These are phyloP conservation scores for Boeremia exigua DNA, from an alignment of 2,329 filamentous ascomycete genomes.

Conservation along the genomic window DNA sequence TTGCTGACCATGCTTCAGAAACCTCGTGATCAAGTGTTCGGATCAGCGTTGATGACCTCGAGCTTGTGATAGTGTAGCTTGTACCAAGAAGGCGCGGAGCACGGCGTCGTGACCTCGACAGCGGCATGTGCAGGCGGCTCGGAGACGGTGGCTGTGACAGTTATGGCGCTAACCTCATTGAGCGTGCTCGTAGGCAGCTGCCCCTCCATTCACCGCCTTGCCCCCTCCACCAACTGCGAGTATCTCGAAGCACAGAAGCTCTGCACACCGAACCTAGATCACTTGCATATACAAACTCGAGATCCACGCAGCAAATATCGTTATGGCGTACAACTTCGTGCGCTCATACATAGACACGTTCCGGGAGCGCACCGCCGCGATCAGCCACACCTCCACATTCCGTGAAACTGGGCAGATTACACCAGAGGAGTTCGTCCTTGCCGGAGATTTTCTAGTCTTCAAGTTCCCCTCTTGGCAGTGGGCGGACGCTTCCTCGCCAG, in stretches of 20 bases:
- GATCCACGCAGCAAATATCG: neutral
- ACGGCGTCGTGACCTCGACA: slow-evolving; percentile 3
- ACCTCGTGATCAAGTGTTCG: neutral
- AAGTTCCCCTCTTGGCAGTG: slow-evolving; percentile 99
- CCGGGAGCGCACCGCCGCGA: slow-evolving; percentile 88
- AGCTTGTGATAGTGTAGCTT: slow-evolving; percentile 7
- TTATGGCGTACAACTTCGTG: slow-evolving; percentile 78
- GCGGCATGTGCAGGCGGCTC: neutral
- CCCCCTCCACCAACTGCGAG: neutral
- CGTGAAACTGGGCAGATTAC: slow-evolving; percentile 94
- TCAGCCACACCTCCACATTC: slow-evolving; percentile 91
- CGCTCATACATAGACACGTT: slow-evolving; percentile 92
- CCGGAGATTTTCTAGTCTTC: slow-evolving; percentile 97
- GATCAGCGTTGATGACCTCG: neutral
- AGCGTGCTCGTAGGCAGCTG: slow-evolving; percentile 6
- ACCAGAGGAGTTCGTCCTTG: slow-evolving; percentile 93
- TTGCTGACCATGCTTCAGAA: neutral
- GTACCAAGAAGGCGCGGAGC: neutral
- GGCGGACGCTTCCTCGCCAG: slow-evolving; percentile 83
- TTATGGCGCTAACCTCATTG: neutral
- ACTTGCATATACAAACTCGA: neutral
- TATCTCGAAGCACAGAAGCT: neutral
- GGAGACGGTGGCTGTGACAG: slow-evolving; percentile 1
- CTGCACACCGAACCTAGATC: neutral
- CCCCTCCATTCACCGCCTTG: slow-evolving; percentile 11